Percentiles rank a stretch among this genome's conserved stretches.
phyloP scores from a whole-genome alignment of 768 basidiomycete species.

The Leccinum broughii region DNA sequence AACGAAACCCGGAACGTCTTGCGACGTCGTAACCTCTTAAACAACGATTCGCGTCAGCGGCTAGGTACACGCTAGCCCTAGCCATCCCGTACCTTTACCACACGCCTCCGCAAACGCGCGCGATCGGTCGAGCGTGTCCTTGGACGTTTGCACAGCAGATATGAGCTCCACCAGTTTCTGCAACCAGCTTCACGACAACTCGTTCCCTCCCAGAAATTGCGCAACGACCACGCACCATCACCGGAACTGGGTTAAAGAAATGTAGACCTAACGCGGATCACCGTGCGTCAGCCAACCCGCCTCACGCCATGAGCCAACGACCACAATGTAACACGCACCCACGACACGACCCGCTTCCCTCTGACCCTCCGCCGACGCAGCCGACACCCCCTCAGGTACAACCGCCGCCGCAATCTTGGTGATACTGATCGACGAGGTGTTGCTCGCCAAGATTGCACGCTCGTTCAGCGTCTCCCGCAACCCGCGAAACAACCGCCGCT shows the following conservation, averaged over 20 bases:
- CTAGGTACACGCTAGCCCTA: background rate
- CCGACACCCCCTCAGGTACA: slow-evolving; percentile 53
- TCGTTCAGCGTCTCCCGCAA: slow-evolving; percentile 69
- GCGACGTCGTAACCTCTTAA: slow-evolving; percentile 83
- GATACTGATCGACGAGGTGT: slow-evolving; percentile 93
- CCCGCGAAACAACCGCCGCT: slow-evolving; percentile 71
- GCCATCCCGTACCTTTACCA: slow-evolving; percentile 65
- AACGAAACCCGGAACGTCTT: slow-evolving; percentile 95
- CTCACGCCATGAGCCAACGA: background rate
- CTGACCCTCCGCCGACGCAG: slow-evolving; percentile 65
- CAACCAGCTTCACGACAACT: background rate
- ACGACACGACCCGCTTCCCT: slow-evolving; percentile 74
- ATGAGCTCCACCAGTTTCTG: slow-evolving; percentile 96
- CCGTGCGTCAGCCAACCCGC: background rate
- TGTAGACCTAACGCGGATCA: slow-evolving; percentile 60
- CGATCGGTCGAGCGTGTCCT: slow-evolving; percentile 71
- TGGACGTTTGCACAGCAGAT: slow-evolving; percentile 86
- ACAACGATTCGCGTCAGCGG: background rate
- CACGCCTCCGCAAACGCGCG: slow-evolving; percentile 83
- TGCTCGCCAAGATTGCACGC: slow-evolving; percentile 81
- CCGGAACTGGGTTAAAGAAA: slow-evolving; percentile 96
- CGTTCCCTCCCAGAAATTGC: background rate
- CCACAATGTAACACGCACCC: slow-evolving; percentile 45
- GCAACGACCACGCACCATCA: slow-evolving; percentile 63
- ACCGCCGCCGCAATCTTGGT: slow-evolving; percentile 90